phyloP scores from a whole-genome alignment of 495 filamentous ascomycete genomes.

The Opeltia flavorubescens region DNA sequence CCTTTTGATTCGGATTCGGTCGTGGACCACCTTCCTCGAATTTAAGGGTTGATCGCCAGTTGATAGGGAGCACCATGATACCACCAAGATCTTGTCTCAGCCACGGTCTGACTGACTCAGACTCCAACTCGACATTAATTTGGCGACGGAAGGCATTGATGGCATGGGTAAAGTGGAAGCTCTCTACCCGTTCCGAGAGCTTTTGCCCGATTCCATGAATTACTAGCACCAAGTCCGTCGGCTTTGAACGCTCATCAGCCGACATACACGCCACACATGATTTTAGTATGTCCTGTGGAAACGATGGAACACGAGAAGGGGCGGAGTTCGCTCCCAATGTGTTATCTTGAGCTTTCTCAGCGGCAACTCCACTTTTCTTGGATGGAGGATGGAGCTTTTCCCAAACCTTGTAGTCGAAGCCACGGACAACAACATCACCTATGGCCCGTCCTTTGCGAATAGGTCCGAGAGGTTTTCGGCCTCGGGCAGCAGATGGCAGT shows the following conservation, averaged over 20 bases:
- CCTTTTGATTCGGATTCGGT: slow-evolving; percentile 20
- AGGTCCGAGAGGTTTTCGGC: slow-evolving; percentile 60
- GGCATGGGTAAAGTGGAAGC: slow-evolving; percentile 90
- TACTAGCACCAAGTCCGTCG: slow-evolving; percentile 78
- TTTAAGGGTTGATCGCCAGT: slow-evolving; percentile 78
- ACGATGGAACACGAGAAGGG: slow-evolving; percentile 4
- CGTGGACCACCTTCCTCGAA: slow-evolving; percentile 61
- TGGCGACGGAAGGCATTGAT: slow-evolving; percentile 82
- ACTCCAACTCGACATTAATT: slow-evolving; percentile 72
- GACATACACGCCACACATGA: slow-evolving; percentile 36
- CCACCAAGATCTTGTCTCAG: slow-evolving; percentile 56
- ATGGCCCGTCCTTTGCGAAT: slow-evolving; percentile 74
- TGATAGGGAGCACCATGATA: slow-evolving; percentile 65
- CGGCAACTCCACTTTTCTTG: slow-evolving; percentile 22
- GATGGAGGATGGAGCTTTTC: slow-evolving; percentile 56
- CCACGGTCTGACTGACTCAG: slow-evolving; percentile 53
- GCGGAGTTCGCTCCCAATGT: neutral
- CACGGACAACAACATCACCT: slow-evolving; percentile 74
- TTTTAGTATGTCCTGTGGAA: slow-evolving; percentile 11
- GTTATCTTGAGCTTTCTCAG: slow-evolving; percentile 5
- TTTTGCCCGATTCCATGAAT: slow-evolving; percentile 97
- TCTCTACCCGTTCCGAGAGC: slow-evolving; percentile 87
- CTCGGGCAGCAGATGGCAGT: slow-evolving; percentile 67
- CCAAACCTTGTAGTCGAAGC: slow-evolving; percentile 69
- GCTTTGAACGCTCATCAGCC: slow-evolving; percentile 52